Percentiles rank a stretch among this genome's conserved stretches.
Evolutionary conservation across 306 rosid genomes (phyloP).

Genomic region (Rubus idaeus): DNA sequence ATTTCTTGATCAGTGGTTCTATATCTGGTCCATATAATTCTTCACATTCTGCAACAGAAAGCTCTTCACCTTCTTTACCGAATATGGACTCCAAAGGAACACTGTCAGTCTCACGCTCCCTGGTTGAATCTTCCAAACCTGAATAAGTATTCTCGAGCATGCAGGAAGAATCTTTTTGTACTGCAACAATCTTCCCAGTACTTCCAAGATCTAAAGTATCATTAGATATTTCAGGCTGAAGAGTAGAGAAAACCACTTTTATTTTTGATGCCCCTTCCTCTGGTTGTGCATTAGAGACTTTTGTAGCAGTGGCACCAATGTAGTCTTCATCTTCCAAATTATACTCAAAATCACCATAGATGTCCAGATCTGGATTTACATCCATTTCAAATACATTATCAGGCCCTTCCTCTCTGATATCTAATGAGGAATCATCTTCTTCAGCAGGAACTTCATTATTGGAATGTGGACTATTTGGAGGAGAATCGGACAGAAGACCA

Average conservation of each 20-base stretch:
- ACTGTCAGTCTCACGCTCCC: constrained; percentile 39
- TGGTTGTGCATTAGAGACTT: constrained; percentile 45
- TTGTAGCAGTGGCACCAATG: constrained; percentile 59
- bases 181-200: constrained; percentile 39
- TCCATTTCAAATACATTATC: constrained; percentile 71
- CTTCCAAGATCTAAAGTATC: constrained; percentile 35
- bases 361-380: constrained; percentile 74
- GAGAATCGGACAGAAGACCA: constrained; percentile 86
- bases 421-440: constrained; percentile 32
- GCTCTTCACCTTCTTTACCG: constrained; percentile 59
- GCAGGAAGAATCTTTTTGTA: constrained; percentile 42
- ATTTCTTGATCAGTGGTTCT: constrained; percentile 44
- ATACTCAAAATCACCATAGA: constrained; percentile 96
- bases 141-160: constrained; percentile 32
- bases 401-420: constrained; percentile 41
- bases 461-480: constrained; percentile 69
- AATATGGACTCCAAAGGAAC: constrained; percentile 46
- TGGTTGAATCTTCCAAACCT: constrained; percentile 26
- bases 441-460: constrained; percentile 37
- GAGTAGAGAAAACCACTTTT: constrained; percentile 80
- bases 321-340: constrained; percentile 88
- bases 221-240: constrained; percentile 45
- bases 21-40: constrained; percentile 88
- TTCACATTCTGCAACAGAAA: constrained; percentile 69
- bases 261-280: constrained; percentile 67